Base-by-base conservation (phyloP, 2,329 filamentous ascomycete species). In the Zasmidium cellare region DNA sequence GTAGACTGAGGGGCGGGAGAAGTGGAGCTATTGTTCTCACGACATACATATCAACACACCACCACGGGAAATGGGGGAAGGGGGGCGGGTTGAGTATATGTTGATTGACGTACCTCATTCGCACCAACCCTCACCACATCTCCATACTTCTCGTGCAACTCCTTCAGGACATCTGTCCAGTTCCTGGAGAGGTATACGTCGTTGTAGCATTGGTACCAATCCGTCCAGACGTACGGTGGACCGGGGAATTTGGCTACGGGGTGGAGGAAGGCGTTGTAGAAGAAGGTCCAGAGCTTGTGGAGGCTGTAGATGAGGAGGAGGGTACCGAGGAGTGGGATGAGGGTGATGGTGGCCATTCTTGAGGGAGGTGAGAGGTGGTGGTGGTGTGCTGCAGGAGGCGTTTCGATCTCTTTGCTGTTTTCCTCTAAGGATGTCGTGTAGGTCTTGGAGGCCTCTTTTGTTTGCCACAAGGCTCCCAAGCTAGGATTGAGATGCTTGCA, bases 1-100 rank as follows among this genome's bases (percentile, higher is more conserved):
- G 61, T 78, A 79, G 22, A 73, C 75, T 9, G 71, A 51, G 1
- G 77, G 77, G 18, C 73, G 69, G 9, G 71, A 71, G 65, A 79
- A 79, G 58, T 79, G 76, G 28, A 79, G 72, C 74, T 78, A 18
- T 28, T 5, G 25, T 11, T 28, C 25, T 28, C 25, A 28, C 5
- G 5, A 28, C 45, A 23, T 53, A 31, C 28, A 28, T 47, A 31
- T 51, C 38, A 35, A 44, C 23, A 19, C 51, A 18, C 16, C 2
- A n/a, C n/a, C n/a, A n/a, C n/a, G n/a, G n/a, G n/a, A n/a, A n/a
- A n/a, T n/a, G n/a, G n/a, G n/a, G n/a, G n/a, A n/a, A n/a, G n/a
- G n/a, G n/a, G n/a, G n/a, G n/a, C n/a, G n/a, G n/a, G n/a, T n/a
- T n/a, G n/a, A n/a, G n/a, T n/a, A n/a, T n/a, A n/a, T n/a, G n/a